A percentile compares a stretch with the other conserved stretches of the same genome.
Evolutionary conservation across 2,329 filamentous ascomycete genomes (phyloP).

Genomic region (Macrophomina phaseolina): DNA sequence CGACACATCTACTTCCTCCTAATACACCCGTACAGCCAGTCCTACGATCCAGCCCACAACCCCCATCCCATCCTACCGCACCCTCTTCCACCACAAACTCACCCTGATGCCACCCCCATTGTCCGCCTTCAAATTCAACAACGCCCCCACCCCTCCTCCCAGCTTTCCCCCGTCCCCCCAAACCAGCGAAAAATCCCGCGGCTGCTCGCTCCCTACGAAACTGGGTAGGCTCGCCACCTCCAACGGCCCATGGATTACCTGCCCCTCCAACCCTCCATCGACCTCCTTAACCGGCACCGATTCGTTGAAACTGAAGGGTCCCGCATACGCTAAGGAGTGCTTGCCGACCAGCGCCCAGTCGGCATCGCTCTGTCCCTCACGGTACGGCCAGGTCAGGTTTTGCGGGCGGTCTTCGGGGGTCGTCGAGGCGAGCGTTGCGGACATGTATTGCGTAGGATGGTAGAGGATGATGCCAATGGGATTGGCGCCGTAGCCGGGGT

Average conservation of each 20-base stretch:
- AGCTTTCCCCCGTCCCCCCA: neutral
- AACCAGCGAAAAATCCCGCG: neutral
- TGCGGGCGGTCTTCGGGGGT: slow-evolving; percentile 33
- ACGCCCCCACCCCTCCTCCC: neutral
- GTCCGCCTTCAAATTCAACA: neutral
- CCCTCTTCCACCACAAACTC: slow-evolving; percentile 13
- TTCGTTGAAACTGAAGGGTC: slow-evolving; percentile 30
- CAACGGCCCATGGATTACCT: slow-evolving; percentile 5
- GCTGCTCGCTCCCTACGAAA: neutral
- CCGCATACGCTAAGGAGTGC: slow-evolving; percentile 38
- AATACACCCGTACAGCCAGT: too few relatives aligned
- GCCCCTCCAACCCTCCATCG: neutral
- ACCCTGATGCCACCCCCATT: neutral
- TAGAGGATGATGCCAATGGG: slow-evolving; percentile 36
- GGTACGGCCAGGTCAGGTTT: slow-evolving; percentile 35
- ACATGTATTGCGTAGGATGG: slow-evolving; percentile 36
- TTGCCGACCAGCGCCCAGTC: slow-evolving; percentile 40
- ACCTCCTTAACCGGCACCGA: neutral
- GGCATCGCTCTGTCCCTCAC: slow-evolving; percentile 33
- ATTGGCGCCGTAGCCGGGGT: slow-evolving; percentile 64
- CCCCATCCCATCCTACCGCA: neutral
- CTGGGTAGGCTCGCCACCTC: neutral
- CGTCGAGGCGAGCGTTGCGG: slow-evolving; percentile 37
- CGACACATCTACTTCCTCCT: too few relatives aligned
- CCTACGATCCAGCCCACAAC: too few relatives aligned